phyloP scores from a whole-genome alignment of 192 early-diverging fungal species.

The Diversispora eburnea region DNA sequence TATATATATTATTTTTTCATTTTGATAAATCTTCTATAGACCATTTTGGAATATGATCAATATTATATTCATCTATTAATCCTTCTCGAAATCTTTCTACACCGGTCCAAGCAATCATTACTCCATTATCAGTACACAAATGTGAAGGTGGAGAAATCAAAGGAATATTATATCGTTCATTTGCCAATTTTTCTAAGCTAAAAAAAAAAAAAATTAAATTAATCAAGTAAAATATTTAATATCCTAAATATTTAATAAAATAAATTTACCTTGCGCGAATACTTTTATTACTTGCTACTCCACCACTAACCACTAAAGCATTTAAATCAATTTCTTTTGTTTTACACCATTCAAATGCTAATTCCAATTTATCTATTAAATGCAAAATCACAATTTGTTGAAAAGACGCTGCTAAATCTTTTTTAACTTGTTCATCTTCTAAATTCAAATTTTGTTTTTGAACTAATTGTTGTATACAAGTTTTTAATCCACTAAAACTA shows the following conservation, averaged over 20 bases:
- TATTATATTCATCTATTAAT: constrained; percentile 65
- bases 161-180: constrained; percentile 36
- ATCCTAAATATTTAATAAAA: background rate
- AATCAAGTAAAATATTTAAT: background rate
- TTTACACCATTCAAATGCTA: constrained; percentile 48
- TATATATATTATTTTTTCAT: too few relatives aligned
- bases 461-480: constrained; percentile 55
- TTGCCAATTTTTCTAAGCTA: constrained; percentile 42
- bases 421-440: constrained; percentile 32
- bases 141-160: constrained; percentile 74
- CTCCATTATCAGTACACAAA: constrained; percentile 79
- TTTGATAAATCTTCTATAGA: constrained; percentile 41
- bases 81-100: constrained; percentile 63
- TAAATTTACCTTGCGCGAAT: constrained; percentile 40
- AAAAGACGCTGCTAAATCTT: constrained; percentile 71
- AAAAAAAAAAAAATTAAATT: background rate
- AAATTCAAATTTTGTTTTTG: constrained; percentile 39
- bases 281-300: constrained; percentile 69
- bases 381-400: constrained; percentile 58
- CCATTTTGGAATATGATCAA: constrained; percentile 74
- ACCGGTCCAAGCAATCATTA: constrained; percentile 86
- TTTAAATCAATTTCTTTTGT: constrained; percentile 36
- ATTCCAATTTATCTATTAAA: constrained; percentile 58
- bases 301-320: constrained; percentile 69
- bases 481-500: constrained; percentile 76